Conservation (phyloP, 1,284 basidiomycete genomes). For the Apiotrichum porosum region DNA sequence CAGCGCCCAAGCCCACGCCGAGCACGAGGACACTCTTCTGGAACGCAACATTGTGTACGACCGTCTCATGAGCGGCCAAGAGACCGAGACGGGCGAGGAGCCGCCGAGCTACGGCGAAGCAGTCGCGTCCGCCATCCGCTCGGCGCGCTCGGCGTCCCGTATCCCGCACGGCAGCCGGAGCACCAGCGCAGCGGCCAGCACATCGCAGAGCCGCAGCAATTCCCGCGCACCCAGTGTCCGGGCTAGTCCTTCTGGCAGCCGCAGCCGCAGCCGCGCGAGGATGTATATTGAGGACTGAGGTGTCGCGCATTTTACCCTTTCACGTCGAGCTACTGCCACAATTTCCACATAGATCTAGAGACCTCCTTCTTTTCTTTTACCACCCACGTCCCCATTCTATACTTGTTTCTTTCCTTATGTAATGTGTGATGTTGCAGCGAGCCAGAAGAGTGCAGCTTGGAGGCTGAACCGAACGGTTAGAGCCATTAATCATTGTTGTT, state of each 20-base stretch:
- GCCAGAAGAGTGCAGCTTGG: no score
- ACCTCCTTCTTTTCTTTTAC: not conserved
- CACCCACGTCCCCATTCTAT: not conserved
- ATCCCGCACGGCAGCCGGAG: not conserved
- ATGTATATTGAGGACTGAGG: slow-evolving; percentile 2
- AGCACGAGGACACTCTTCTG: slow-evolving; percentile 41
- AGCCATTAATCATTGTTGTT: no score
- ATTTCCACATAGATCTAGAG: no score
- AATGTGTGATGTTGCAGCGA: no score
- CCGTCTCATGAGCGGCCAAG: slow-evolving; percentile 60
- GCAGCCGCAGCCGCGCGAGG: slow-evolving; percentile 1
- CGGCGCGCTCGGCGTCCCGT: slow-evolving; percentile 4
- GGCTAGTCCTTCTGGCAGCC: not conserved
- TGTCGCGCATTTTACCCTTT: no score
- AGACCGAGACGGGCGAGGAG: slow-evolving; percentile 60
- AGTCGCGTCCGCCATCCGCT: slow-evolving; percentile 26
- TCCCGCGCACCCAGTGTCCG: not conserved
- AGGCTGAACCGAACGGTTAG: no score
- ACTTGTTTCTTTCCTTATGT: no score
- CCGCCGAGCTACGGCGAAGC: slow-evolving; percentile 59
- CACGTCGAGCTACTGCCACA: no score
- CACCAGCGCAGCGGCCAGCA: not conserved
- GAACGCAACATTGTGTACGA: slow-evolving; percentile 49
- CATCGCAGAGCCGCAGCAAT: not conserved
- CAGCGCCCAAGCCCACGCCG: not conserved